Percentiles rank a stretch among this genome's conserved stretches.
phyloP scores from a whole-genome alignment of 2,329 filamentous ascomycete genomes.

The Dactylellina leptospora region DNA sequence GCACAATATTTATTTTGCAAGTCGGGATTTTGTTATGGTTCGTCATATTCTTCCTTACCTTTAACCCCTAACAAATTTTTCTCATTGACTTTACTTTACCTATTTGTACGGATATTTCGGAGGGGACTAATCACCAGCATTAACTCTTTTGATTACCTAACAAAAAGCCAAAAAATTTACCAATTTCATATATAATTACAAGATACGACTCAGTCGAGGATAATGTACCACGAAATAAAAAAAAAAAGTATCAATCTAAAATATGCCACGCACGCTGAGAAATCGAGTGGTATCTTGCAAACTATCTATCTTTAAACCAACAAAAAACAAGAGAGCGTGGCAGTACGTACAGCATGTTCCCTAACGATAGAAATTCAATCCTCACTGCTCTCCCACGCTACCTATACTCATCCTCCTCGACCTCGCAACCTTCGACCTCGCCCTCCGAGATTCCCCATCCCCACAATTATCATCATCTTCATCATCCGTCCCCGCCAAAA shows the following conservation, averaged over 20 bases:
- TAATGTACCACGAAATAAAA: background rate
- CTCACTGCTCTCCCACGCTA: constrained; percentile 28
- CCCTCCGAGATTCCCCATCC: constrained; percentile 1
- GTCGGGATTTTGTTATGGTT: too few relatives aligned
- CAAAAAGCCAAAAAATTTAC: background rate
- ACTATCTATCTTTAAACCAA: background rate
- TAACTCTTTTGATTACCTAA: too few relatives aligned
- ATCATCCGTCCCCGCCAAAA: constrained; percentile 6
- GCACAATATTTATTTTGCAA: too few relatives aligned
- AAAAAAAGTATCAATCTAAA: background rate
- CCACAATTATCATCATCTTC: background rate
- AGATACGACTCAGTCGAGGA: background rate
- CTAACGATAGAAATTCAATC: background rate
- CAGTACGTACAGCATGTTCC: too few relatives aligned
- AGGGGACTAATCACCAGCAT: too few relatives aligned
- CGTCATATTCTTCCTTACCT: too few relatives aligned
- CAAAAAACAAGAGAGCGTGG: background rate
- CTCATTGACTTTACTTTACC: too few relatives aligned
- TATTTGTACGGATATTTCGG: too few relatives aligned
- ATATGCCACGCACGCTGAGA: background rate
- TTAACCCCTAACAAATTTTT: too few relatives aligned
- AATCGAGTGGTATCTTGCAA: constrained; percentile 7
- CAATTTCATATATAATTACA: background rate
- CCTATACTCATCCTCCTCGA: constrained; percentile 36
- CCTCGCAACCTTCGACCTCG: background rate